Base-by-base conservation (phyloP, 2,329 filamentous ascomycete genomes). In the Teratosphaeria viscida region DNA sequence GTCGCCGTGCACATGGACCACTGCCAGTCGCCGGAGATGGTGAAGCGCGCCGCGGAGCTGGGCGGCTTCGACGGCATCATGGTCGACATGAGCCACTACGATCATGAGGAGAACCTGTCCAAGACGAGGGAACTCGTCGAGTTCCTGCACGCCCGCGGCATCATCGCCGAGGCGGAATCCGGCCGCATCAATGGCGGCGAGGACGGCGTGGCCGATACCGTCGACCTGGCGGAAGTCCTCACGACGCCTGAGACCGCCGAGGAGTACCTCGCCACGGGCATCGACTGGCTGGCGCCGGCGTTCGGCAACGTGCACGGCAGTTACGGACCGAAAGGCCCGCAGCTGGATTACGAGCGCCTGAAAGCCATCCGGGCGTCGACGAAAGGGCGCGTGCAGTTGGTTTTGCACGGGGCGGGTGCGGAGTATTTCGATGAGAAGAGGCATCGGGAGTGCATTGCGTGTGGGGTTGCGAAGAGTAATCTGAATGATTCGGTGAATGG, bases 251-350 rank as follows among this genome's bases (percentile, higher is more conserved):
- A 87, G 62, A 82, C 90, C 72, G 85, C 84, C 5, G 79, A 84
- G 63, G 83, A 88, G 67, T 90, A 90, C 66, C 80, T 89, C 4
- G 80, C 77, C 2, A 87, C 86, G 12, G 87, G 86, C 0, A 87
- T 90, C 68, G 85, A 90, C 66, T 86, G 86, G 76, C 75, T 91
- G 16, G 88, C 88, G 2, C 87, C 87, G 0, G 86, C 86, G 0
- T 89, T 90, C 73, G 87, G 87, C 3, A 90, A 90, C 66, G 84
- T 90, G 52, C 87, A 90, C 73, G 87, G 87, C 6, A 82, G 85
- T 66, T 90, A 90, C 72, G 86, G 86, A 0, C 80, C 83, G 0
- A 74, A 82, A 16, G 87, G 86, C 29, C 74, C 75, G 27, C 77
- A 80, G 69, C 71, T 87, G 23, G 85, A 88, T 67, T 86, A 83